These are phyloP conservation scores for Apiospora koreana DNA, from an alignment of 2,329 filamentous ascomycete genomes.

Conservation along the genomic window DNA sequence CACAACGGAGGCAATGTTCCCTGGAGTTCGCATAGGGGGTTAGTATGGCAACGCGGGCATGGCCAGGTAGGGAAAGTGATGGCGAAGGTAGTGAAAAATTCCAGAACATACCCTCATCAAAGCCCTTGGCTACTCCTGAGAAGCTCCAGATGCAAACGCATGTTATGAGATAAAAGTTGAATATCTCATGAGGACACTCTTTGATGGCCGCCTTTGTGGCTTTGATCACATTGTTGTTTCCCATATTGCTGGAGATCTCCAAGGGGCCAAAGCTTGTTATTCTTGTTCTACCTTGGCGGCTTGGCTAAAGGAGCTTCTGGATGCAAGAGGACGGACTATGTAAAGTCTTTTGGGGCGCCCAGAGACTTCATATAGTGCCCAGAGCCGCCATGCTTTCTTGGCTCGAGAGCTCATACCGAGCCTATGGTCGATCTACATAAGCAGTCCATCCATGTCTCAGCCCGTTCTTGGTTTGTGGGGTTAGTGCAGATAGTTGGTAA, in stretches of 20 bases:
- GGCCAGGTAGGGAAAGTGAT: too few relatives aligned
- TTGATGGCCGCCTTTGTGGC: slow-evolving; percentile 27
- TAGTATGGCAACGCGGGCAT: background rate
- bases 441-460: background rate
- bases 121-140: slow-evolving; percentile 32
- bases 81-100: too few relatives aligned
- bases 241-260: background rate
- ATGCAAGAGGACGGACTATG: background rate
- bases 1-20: slow-evolving; percentile 32
- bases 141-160: slow-evolving; percentile 31
- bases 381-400: background rate
- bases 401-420: background rate
- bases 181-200: slow-evolving; percentile 28
- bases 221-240: background rate
- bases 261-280: background rate
- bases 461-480: background rate
- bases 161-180: slow-evolving; percentile 29
- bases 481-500: background rate
- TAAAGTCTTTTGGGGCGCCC: background rate
- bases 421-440: background rate
- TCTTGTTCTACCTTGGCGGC: background rate
- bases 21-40: slow-evolving; percentile 13
- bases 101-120: slow-evolving; percentile 30
- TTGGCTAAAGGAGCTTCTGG: background rate
- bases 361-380: background rate